phyloP scores from a whole-genome alignment of 192 early-diverging fungal genomes.

The Physocladia obscura region DNA sequence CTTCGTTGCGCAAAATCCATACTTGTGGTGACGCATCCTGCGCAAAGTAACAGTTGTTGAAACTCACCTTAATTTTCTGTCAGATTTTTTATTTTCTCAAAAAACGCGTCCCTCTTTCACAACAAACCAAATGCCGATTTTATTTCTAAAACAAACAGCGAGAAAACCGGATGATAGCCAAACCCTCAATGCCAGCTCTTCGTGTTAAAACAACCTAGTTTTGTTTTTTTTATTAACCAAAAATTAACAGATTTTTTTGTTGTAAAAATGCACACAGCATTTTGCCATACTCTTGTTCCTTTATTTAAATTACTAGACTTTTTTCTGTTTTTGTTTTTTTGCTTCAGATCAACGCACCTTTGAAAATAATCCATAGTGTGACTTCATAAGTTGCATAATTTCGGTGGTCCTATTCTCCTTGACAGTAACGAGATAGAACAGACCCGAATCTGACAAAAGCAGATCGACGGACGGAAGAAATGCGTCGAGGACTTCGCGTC shows the following conservation, averaged over 20 bases:
- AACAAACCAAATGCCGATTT: no score
- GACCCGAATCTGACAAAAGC: conserved; percentile 67
- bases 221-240: neutral
- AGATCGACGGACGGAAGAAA: conserved; percentile 71
- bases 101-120: no score
- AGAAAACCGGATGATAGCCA: conserved; percentile 34
- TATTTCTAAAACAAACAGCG: no score
- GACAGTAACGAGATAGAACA: conserved; percentile 84
- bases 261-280: neutral
- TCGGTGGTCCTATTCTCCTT: conserved; percentile 85
- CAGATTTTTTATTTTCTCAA: no score
- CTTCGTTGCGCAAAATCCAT: no score
- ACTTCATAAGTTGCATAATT: conserved; percentile 62
- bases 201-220: conserved; percentile 29
- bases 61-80: no score
- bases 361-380: conserved; percentile 41
- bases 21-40: no score
- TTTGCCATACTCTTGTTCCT: no score
- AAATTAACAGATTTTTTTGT: neutral
- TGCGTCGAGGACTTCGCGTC: conserved; percentile 81
- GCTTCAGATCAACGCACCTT: no score
- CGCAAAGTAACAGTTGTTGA: no score
- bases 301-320: no score
- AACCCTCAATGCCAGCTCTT: conserved; percentile 37
- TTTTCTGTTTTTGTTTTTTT: no score